These are phyloP conservation scores for Sclerotiophoma versabilis DNA, from an alignment of 2,329 filamentous ascomycete genomes.

Conservation along the genomic window DNA sequence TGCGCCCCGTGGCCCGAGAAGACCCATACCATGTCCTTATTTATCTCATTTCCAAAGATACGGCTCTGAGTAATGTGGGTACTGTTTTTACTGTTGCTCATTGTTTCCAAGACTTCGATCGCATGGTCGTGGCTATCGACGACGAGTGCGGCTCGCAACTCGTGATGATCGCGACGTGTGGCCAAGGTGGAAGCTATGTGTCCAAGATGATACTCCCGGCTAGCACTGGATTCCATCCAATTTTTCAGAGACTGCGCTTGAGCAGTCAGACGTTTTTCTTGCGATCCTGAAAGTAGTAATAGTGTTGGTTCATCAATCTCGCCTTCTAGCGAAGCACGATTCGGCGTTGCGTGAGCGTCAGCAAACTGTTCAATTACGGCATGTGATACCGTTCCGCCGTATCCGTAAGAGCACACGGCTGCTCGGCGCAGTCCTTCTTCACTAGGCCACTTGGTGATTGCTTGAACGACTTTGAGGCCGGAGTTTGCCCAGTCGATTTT, in stretches of 20 bases:
- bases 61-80: slow-evolving; percentile 2
- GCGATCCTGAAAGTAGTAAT: slow-evolving; percentile 3
- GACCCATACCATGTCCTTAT: slow-evolving; percentile 28
- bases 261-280: slow-evolving; percentile 10
- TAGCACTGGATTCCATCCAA: slow-evolving; percentile 8
- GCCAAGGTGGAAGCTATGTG: slow-evolving; percentile 24
- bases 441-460: slow-evolving; percentile 20
- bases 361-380: slow-evolving; percentile 19
- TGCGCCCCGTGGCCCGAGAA: slow-evolving; percentile 44
- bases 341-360: not conserved
- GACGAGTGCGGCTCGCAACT: slow-evolving; percentile 13
- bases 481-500: slow-evolving; percentile 21
- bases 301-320: slow-evolving; percentile 1
- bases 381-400: slow-evolving; percentile 25
- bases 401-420: slow-evolving; percentile 27
- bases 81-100: slow-evolving; percentile 2
- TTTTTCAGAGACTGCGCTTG: slow-evolving; percentile 7
- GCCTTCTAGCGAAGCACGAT: not conserved
- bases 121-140: slow-evolving; percentile 10
- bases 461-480: slow-evolving; percentile 21
- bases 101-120: not conserved
- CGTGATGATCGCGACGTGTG: slow-evolving; percentile 13
- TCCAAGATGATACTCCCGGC: slow-evolving; percentile 4
- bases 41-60: slow-evolving; percentile 3
- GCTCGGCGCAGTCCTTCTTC: slow-evolving; percentile 15